These are phyloP conservation scores for Microbotryum lychnidis-dioicae DNA, from an alignment of 1,284 basidiomycete genomes.

Conservation along the genomic window DNA sequence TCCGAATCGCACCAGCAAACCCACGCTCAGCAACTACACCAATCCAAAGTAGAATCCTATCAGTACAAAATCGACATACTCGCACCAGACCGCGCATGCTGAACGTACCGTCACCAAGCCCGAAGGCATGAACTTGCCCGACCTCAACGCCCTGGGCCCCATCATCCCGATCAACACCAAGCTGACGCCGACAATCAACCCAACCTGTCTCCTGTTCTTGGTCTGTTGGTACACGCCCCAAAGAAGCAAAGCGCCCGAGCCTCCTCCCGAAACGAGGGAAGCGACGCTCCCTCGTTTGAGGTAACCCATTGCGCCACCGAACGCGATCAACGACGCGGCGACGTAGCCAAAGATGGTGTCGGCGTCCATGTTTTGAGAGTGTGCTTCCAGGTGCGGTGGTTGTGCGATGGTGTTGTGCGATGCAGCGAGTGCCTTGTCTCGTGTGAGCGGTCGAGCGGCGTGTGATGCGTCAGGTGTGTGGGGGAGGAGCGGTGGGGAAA, in stretches of 20 bases:
- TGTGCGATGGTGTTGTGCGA: neutral
- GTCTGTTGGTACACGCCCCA: conserved; percentile 9
- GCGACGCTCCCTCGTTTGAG: conserved; percentile 10
- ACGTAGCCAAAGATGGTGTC: neutral
- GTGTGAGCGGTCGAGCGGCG: no score
- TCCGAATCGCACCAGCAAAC: conserved; percentile 8
- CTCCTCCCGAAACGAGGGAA: conserved; percentile 16
- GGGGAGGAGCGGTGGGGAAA: no score
- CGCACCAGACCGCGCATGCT: no score
- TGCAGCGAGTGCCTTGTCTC: neutral
- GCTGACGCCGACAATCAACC: conserved; percentile 12
- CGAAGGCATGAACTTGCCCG: conserved; percentile 23
- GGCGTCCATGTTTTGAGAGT: neutral
- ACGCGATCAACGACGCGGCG: conserved; percentile 10
- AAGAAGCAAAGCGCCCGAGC: conserved; percentile 7
- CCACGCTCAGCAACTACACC: conserved; percentile 3
- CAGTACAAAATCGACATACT: neutral
- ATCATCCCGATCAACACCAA: conserved; percentile 11
- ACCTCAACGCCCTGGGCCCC: conserved; percentile 10
- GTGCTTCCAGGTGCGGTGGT: neutral
- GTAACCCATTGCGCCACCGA: conserved; percentile 23
- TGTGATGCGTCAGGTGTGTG: no score
- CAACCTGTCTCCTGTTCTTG: neutral
- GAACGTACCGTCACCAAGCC: conserved; percentile 22
- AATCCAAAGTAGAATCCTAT: neutral